Evolutionary conservation across 192 early-diverging fungal species (phyloP), one percentile per base, ranked within the genome.

Genomic region (Coemansia sp.): DNA sequence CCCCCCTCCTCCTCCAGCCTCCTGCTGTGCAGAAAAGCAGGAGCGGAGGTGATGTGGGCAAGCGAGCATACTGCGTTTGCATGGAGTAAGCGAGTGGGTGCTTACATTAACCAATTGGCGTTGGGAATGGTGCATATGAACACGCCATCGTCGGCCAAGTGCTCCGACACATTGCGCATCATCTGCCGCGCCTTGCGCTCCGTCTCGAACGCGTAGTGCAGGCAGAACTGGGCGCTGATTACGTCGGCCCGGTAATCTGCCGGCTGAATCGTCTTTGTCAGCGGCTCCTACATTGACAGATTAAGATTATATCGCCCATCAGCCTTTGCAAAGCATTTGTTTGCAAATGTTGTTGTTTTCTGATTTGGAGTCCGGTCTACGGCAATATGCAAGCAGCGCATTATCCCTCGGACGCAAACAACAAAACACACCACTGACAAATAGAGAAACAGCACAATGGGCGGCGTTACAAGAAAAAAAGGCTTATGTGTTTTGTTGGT

Each of bases 111-210:
- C 85, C 88, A 89, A 59, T 93, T 86, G 49, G 90, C 85, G 63
- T 97, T 88, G 1, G 97, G 93, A 45, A 95, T 91, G 0, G 95
- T 97, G 48, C 91, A 92, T 50, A 97, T 82, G 58, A 97, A 97
- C 14, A 68, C 60, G 2, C 94, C 97, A 18, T 89, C 92, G 10
- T 75, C 53, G 5, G 68, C 70, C 60, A 99, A 68, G 10, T 84
- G 77, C 8, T 63, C 55, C 0, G 88, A 72, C 7, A 95, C 86
- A 60, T 94, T 95, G 42, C 80, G 67, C 38, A 99, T 70, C 76
- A 89, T 92, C 60, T 82, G 83, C 6, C 88, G 73, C 0, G 86
- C 93, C 61, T 88, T 91, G 17, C 57, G 39, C 69, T 97, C 94
- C 3, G 82, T 79, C 52, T 92, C 90, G 58, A 95, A 97, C 0